Evolutionary conservation across 2,329 filamentous ascomycete genomes (phyloP).

Genomic region (Penicillium brevicompactum): DNA sequence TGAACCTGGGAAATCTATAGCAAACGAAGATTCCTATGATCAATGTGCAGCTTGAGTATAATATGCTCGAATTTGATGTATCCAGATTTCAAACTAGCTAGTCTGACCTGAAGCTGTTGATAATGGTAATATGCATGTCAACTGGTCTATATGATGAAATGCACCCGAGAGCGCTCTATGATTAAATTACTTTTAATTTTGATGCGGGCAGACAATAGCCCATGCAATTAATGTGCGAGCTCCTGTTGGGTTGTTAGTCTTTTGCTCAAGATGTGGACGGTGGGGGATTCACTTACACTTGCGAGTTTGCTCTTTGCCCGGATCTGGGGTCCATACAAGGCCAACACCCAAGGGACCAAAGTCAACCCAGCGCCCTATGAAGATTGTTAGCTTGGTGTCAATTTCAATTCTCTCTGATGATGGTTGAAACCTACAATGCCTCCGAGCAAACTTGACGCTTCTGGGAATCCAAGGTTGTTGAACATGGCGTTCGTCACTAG

Average conservation of each 20-base stretch:
- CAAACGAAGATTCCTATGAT: not conserved
- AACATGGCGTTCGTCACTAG: slow-evolving; percentile 76
- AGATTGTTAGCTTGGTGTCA: slow-evolving; percentile 7
- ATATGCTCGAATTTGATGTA: not conserved
- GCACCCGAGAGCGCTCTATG: not conserved
- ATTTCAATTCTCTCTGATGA: not conserved
- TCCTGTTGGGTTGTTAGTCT: slow-evolving; percentile 16
- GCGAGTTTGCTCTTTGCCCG: slow-evolving; percentile 77
- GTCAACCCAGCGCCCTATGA: slow-evolving; percentile 61
- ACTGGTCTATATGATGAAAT: slow-evolving; percentile 2
- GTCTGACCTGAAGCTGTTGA: not conserved
- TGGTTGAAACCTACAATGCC: slow-evolving; percentile 58
- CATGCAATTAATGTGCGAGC: slow-evolving; percentile 17
- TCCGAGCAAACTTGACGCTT: slow-evolving; percentile 74
- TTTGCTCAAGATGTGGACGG: no score
- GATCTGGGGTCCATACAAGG: slow-evolving; percentile 77
- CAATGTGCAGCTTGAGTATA: not conserved
- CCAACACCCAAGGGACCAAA: slow-evolving; percentile 82
- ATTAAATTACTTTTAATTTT: slow-evolving; percentile 7
- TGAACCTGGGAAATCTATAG: not conserved
- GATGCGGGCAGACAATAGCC: not conserved
- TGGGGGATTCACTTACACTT: slow-evolving; percentile 47
- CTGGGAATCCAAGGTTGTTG: slow-evolving; percentile 67
- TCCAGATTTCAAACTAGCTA: not conserved
- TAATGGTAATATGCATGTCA: slow-evolving; percentile 3